Evolutionary conservation across 257 asterid genomes (phyloP).

Genomic region (Solanum piurae): DNA sequence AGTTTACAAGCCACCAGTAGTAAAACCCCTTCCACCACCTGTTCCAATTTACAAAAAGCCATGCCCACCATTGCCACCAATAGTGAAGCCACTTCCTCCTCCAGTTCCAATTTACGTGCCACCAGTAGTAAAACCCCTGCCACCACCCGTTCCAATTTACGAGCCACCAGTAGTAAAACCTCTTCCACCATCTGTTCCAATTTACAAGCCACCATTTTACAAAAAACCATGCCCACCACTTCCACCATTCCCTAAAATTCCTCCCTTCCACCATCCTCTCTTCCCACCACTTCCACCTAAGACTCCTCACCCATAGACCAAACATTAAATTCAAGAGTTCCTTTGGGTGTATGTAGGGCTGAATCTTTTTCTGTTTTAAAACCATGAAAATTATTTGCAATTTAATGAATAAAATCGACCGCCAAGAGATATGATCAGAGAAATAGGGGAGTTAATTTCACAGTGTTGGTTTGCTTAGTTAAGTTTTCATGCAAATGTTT

Average conservation of each 20-base stretch:
- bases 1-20: constrained; percentile 1
- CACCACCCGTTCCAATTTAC: constrained; percentile 32
- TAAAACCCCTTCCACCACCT: constrained; percentile 30
- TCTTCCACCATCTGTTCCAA: constrained; percentile 27
- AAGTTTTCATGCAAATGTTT: constrained; percentile 1
- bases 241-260: constrained; percentile 54
- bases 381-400: background rate
- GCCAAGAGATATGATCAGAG: background rate
- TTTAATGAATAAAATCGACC: background rate
- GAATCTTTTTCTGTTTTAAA: background rate
- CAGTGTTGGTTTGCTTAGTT: background rate
- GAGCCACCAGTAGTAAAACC: constrained; percentile 7
- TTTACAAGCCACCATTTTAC: constrained; percentile 13
- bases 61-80: constrained; percentile 10
- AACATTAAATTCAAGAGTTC: background rate
- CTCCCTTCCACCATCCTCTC: constrained; percentile 44
- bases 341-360: background rate
- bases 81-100: background rate
- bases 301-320: constrained; percentile 7
- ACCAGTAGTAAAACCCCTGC: constrained; percentile 14
- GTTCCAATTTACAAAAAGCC: constrained; percentile 31
- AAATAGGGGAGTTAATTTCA: background rate
- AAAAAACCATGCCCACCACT: constrained; percentile 39
- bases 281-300: constrained; percentile 59
- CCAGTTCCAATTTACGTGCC: constrained; percentile 3